Base-by-base conservation (phyloP, 2,329 filamentous ascomycete genomes). In the Pleomassaria siparia region DNA sequence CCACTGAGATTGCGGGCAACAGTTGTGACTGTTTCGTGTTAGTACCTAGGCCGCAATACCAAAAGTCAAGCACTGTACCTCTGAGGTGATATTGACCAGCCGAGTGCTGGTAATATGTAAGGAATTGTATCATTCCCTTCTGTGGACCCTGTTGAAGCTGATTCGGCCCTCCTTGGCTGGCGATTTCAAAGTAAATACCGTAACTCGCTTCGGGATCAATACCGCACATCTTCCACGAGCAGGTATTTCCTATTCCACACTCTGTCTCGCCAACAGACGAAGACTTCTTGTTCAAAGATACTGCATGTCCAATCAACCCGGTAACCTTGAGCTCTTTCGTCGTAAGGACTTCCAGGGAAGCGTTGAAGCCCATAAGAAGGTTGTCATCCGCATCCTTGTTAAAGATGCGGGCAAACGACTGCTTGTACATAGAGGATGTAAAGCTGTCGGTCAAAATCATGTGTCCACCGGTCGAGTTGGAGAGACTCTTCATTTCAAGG, bases 171-270 rank as follows among this genome's bases (percentile, higher is more conserved):
- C 90, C 91, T 74, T 97, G 94, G 61, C 88, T 90, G 39, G 94
- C 92, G 67, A 99, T 95, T 72, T 99, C 94, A 62, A 97, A 99
- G 75, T 97, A 99, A 54, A 99, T 82, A 51, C 91, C 94, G 63
- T 97, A 97, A 64, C 91, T 96, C 25, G 94, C 85, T 46, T 85
- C 87, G 10, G 94, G 94, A 62, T 97, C 91, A 58, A 99, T 96
- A 58, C 91, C 91, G 64, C 94, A 97, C 92, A 99, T 96, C 76
- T 99, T 99, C 94, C 94, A 99, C 2, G 91, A 92, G 73, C 92
- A 97, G 1, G 94, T 99, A 69, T 97, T 97, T 56, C 94, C 94
- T 61, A 99, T 96, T 64, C 94, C 94, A 63, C 92, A 96, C 70
- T 99, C 94, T 0, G 94, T 97, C 76, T 99, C 94, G 44, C 94